Evolutionary conservation across 2,329 filamentous ascomycete genomes (phyloP).

Genomic region (Davidsoniella eucalypti): DNA sequence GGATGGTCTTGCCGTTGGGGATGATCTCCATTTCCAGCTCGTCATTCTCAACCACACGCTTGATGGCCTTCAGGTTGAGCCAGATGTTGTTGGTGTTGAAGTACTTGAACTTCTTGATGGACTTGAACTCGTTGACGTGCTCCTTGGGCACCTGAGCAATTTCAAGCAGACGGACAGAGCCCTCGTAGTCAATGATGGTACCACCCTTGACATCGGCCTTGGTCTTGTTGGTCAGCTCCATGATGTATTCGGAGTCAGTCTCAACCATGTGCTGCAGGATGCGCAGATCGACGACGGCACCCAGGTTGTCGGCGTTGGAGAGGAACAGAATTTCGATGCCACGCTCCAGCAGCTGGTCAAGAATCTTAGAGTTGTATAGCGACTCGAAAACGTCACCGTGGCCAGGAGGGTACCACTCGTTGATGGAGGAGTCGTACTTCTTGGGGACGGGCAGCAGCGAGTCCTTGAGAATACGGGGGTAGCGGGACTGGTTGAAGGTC

Average conservation of each 20-base stretch:
- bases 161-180: constrained; percentile 88
- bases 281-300: constrained; percentile 90
- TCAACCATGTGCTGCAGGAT: constrained; percentile 99
- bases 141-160: constrained; percentile 99
- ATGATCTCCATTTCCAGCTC: constrained; percentile 99
- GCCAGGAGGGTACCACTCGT: constrained; percentile 96
- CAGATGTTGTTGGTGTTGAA: constrained; percentile 99
- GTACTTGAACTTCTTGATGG: constrained; percentile 99
- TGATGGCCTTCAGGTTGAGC: constrained; percentile 95
- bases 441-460: constrained; percentile 93
- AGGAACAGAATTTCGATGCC: constrained; percentile 97
- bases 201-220: constrained; percentile 99
- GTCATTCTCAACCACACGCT: constrained; percentile 96
- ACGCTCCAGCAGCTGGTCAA: constrained; percentile 87
- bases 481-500: constrained; percentile 98
- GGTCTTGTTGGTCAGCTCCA: constrained; percentile 99
- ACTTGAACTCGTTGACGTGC: constrained; percentile 99
- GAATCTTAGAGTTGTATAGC: constrained; percentile 95
- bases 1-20: constrained; percentile 96
- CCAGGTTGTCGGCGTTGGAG: constrained; percentile 97
- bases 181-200: constrained; percentile 99
- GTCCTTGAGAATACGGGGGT: constrained; percentile 96
- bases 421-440: constrained; percentile 68
- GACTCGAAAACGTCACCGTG: constrained; percentile 99
- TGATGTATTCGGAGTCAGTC: constrained; percentile 94